These are phyloP conservation scores for Neurospora tetraspora DNA, from an alignment of 495 filamentous ascomycete genomes.

Conservation along the genomic window DNA sequence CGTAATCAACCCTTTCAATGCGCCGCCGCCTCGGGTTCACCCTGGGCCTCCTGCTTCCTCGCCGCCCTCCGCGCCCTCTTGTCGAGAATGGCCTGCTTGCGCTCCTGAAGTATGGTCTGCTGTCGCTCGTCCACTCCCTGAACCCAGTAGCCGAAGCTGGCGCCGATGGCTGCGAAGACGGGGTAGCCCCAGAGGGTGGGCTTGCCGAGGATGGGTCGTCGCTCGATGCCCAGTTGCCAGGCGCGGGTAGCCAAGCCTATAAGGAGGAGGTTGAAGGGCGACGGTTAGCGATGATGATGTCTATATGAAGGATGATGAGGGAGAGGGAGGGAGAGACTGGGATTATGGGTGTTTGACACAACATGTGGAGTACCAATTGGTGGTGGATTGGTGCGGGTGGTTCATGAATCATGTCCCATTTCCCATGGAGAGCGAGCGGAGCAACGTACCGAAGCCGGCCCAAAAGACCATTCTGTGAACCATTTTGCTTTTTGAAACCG, in stretches of 20 bases:
- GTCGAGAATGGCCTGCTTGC: conserved; percentile 69
- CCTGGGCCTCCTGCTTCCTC: conserved; percentile 32
- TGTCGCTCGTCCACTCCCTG: conserved; percentile 75
- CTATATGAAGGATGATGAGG: neutral
- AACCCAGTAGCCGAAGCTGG: conserved; percentile 93
- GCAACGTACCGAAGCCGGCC: conserved; percentile 81
- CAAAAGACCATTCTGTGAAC: conserved; percentile 82
- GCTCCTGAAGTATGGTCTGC: conserved; percentile 60
- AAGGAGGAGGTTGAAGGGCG: neutral
- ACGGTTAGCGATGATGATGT: neutral
- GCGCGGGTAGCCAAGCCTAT: conserved; percentile 79
- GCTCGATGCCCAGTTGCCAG: conserved; percentile 96
- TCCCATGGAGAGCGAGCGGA: conserved; percentile 7
- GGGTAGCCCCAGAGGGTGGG: conserved; percentile 84
- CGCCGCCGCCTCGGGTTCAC: conserved; percentile 15
- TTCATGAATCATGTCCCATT: neutral
- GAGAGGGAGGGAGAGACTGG: neutral
- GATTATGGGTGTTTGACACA: neutral
- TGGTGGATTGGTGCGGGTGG: neutral
- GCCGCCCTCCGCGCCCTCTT: conserved; percentile 73
- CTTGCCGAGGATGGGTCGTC: conserved; percentile 82
- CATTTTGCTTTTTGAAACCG: conserved; percentile 26
- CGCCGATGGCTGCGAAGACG: conserved; percentile 72
- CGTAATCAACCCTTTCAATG: conserved; percentile 4
- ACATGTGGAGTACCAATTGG: neutral